Percentiles rank a stretch among this genome's conserved stretches.
Evolutionary conservation across 257 asterid genomes (phyloP).

Genomic region (Penstemon eatonii): DNA sequence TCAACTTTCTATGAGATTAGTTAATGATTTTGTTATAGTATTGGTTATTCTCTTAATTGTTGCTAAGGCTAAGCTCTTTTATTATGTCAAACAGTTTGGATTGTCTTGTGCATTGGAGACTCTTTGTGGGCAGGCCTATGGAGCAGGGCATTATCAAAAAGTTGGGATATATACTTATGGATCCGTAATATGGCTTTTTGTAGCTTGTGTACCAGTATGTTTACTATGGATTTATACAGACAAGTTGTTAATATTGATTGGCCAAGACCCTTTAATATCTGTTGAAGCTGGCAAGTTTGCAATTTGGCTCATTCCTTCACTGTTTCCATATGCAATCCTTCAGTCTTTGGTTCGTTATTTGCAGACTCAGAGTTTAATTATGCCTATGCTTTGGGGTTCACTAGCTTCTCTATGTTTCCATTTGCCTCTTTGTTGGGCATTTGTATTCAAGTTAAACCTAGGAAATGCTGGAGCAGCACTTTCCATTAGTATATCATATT

Average conservation of each 20-base stretch:
- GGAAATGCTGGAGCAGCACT: conserved; percentile 51
- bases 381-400: conserved; percentile 44
- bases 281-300: conserved; percentile 50
- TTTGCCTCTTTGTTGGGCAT: conserved; percentile 45
- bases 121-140: conserved; percentile 56
- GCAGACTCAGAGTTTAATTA: conserved; percentile 50
- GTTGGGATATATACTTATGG: conserved; percentile 41
- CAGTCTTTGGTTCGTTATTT: conserved; percentile 42
- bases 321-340: conserved; percentile 49
- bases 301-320: conserved; percentile 44
- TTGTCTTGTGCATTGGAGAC: conserved; percentile 56
- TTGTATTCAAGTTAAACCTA: conserved; percentile 41
- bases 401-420: conserved; percentile 35
- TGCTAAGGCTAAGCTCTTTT: not conserved
- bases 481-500: conserved; percentile 40
- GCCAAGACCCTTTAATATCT: conserved; percentile 49
- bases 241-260: conserved; percentile 33
- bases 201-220: conserved; percentile 42
- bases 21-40: not conserved
- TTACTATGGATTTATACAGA: conserved; percentile 42
- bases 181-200: conserved; percentile 39
- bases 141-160: conserved; percentile 37
- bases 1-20: not conserved
- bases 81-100: conserved; percentile 35
- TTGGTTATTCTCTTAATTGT: not conserved